Conservation (phyloP, 2,329 filamentous ascomycete species). For the Nemania diffusa region DNA sequence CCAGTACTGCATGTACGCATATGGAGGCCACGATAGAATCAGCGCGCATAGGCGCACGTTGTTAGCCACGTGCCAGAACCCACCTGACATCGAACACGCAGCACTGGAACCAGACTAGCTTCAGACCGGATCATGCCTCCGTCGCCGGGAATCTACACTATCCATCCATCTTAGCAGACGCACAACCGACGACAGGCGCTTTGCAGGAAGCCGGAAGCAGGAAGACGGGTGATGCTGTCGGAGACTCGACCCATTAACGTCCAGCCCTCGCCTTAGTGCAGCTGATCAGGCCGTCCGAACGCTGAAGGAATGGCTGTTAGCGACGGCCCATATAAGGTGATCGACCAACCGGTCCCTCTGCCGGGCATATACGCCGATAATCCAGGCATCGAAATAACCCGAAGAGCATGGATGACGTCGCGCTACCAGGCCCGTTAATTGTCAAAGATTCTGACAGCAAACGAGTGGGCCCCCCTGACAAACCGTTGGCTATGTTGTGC, state of each 20-base stretch:
- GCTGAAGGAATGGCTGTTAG: conserved; percentile 16
- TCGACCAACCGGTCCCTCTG: conserved; percentile 37
- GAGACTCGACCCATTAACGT: conserved; percentile 22
- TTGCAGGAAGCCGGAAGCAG: conserved; percentile 2
- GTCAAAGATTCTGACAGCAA: conserved; percentile 22
- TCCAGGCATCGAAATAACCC: conserved; percentile 27
- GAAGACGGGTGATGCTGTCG: conserved; percentile 27
- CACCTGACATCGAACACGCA: conserved; percentile 3
- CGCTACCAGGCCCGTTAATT: conserved; percentile 20
- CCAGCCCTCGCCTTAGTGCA: conserved; percentile 14
- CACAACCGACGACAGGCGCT: conserved; percentile 14
- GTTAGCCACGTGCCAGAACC: conserved; percentile 25
- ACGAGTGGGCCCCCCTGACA: conserved; percentile 14
- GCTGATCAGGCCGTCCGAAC: conserved; percentile 19
- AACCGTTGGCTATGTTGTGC: conserved; percentile 10
- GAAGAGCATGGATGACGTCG: conserved; percentile 29
- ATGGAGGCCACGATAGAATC: neutral
- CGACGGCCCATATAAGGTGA: conserved; percentile 26
- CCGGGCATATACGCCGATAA: conserved; percentile 26
- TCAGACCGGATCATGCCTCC: conserved; percentile 26
- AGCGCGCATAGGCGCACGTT: conserved; percentile 15
- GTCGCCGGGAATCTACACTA: conserved; percentile 4
- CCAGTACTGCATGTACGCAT: neutral
- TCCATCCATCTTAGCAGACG: conserved; percentile 18
- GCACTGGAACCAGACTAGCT: conserved; percentile 26